Evolutionary conservation across 2,329 filamentous ascomycete species (phyloP).

Genomic region (Ilyonectria sp.): DNA sequence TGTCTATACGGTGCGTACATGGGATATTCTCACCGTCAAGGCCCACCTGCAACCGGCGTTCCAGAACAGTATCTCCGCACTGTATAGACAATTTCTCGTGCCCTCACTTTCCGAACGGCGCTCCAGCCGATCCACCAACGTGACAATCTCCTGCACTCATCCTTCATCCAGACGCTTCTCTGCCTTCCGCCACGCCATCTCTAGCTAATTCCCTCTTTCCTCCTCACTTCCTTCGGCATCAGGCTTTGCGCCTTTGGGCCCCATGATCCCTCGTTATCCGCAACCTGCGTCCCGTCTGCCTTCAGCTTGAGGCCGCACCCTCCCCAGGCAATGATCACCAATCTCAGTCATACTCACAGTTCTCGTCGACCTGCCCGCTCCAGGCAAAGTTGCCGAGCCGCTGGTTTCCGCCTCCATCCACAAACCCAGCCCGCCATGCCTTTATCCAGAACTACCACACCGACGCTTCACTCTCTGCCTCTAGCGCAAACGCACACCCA

Average conservation of each 20-base stretch:
- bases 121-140: slow-evolving; percentile 45
- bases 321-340: slow-evolving; percentile 1
- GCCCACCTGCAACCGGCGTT: not conserved
- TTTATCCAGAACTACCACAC: not conserved
- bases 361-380: not conserved
- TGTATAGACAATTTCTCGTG: slow-evolving; percentile 47
- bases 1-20: slow-evolving; percentile 49
- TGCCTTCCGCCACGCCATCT: slow-evolving; percentile 43
- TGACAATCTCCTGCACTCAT: slow-evolving; percentile 46
- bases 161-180: slow-evolving; percentile 41
- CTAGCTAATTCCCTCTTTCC: slow-evolving; percentile 12
- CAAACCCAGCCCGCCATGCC: not conserved
- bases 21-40: slow-evolving; percentile 37
- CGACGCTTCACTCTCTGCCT: not conserved
- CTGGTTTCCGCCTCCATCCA: slow-evolving; percentile 1
- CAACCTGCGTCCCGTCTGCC: not conserved
- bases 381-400: slow-evolving; percentile 1
- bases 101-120: slow-evolving; percentile 34
- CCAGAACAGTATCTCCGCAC: slow-evolving; percentile 36
- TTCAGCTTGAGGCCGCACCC: not conserved
- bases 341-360: not conserved
- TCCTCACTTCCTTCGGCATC: not conserved
- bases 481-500: slow-evolving; percentile 19
- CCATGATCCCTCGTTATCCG: slow-evolving; percentile 5
- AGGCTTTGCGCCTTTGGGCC: not conserved